phyloP scores from a whole-genome alignment of 2,329 filamentous ascomycete species.

The Exophiala mesophila region DNA sequence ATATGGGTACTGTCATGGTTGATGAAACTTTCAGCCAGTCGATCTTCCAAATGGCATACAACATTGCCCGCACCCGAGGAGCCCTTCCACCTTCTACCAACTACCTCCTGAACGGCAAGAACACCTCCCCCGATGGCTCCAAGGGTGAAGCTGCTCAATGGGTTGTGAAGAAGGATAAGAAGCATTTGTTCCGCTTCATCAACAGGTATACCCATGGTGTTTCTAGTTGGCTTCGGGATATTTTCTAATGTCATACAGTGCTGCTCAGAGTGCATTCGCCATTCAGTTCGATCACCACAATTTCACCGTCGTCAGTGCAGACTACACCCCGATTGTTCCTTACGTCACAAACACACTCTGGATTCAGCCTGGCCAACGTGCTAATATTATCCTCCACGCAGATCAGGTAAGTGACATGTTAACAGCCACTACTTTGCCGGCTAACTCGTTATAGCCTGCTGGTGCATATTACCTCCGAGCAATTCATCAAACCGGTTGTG shows the following conservation, averaged over 20 bases:
- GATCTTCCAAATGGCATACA: conserved; percentile 22
- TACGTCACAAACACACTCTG: conserved; percentile 58
- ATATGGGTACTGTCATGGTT: conserved; percentile 25
- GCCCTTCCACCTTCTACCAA: conserved; percentile 18
- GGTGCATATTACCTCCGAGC: conserved; percentile 25
- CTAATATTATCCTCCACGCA: conserved; percentile 28
- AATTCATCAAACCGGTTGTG: conserved; percentile 23
- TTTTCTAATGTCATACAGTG: conserved; percentile 9
- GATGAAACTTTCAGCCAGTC: conserved; percentile 22
- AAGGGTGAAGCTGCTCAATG: conserved; percentile 18
- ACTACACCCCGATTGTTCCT: conserved; percentile 34
- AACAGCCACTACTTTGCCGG: conserved; percentile 1
- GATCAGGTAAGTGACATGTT: conserved; percentile 16
- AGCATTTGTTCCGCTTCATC: conserved; percentile 27
- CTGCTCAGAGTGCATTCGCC: conserved; percentile 19
- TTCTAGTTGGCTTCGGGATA: no score
- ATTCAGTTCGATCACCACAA: conserved; percentile 43
- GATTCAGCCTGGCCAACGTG: conserved; percentile 48
- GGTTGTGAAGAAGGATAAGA: conserved; percentile 25
- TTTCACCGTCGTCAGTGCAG: conserved; percentile 36
- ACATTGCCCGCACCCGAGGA: conserved; percentile 18
- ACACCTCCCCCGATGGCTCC: conserved; percentile 20
- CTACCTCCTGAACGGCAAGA: conserved; percentile 26
- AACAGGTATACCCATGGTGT: conserved; percentile 23
- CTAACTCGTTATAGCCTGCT: conserved; percentile 9